Base-by-base conservation (phyloP, 345 rosid genomes). In the Euclidium syriacum region DNA sequence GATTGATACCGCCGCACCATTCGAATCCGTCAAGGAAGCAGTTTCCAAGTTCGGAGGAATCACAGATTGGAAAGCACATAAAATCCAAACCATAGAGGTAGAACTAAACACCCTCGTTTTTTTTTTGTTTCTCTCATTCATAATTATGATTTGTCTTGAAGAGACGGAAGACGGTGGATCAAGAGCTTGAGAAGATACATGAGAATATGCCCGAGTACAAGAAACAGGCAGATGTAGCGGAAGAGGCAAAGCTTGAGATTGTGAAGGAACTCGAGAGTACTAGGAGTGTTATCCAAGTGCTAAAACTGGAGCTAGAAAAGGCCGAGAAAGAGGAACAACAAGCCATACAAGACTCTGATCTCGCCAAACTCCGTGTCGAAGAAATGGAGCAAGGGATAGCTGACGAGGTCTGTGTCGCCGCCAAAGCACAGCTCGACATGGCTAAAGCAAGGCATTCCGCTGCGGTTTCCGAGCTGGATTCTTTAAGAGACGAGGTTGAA, bases 31-130 rank as follows among this genome's bases (percentile, higher is more conserved):
- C 23, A 94, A 94, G 65, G 86, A 83, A 64, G 99, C 84, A 25
- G 99, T 94, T 77, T 89, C 96, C 24, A 89, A 80, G 74, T 89
- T 92, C 56, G 99, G 97, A 19, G 99, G 99, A 64, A 94, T 89
- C 72, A 87, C 85, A 50, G 97, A 94, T 63, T 94, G 99, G 99
- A 94, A 89, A 80, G 99, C 91, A 30, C 99, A 89, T 61, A 84
- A 71, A 76, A 60, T 82, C 48, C 85, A 85, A 44, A 79, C 84
- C 17, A 80, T 87, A 64, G 97, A 89, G 98, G 98, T 92, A 80
- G 5, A 1, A 3, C 5, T 24, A 3, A 2, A 2, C 2, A 0
- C 23, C 39, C 29, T 33, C 11, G 16, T 12, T 18, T 42, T 12
- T 27, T 7, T 5, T 17, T 34, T n/a, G 5, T 8, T 17, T 29